A percentile compares a stretch with the other conserved stretches of the same genome.
phyloP scores from a whole-genome alignment of 768 basidiomycete genomes.

The Boletellus emodensis region DNA sequence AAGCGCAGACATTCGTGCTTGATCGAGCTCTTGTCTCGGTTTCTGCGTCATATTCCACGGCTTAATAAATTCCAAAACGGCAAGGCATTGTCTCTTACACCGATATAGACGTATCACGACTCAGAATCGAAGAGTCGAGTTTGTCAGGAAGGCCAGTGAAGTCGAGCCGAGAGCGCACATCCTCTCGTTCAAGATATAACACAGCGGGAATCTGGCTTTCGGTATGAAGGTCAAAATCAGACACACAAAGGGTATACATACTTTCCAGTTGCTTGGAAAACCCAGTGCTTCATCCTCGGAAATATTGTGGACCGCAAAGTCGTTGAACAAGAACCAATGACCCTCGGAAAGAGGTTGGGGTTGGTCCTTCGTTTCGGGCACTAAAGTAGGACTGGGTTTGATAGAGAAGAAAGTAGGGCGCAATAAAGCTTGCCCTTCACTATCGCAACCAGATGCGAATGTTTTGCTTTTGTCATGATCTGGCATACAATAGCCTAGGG shows the following conservation, averaged over 20 bases:
- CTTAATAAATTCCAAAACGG: not conserved
- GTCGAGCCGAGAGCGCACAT: conserved; percentile 56
- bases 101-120: conserved; percentile 85
- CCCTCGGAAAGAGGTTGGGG: conserved; percentile 36
- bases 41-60: conserved; percentile 39
- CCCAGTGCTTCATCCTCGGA: conserved; percentile 83
- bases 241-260: conserved; percentile 27
- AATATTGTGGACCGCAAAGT: conserved; percentile 85
- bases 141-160: conserved; percentile 58
- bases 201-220: conserved; percentile 72
- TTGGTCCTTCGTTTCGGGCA: conserved; percentile 60
- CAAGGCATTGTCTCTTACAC: conserved; percentile 44
- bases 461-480: conserved; percentile 64
- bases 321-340: conserved; percentile 95
- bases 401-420: not conserved
- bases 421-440: conserved; percentile 56
- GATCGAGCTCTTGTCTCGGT: conserved; percentile 67
- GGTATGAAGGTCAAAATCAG: not conserved
- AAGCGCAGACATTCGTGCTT: conserved; percentile 71
- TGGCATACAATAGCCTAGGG: conserved; percentile 77
- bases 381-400: conserved; percentile 33
- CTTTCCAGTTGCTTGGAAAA: conserved; percentile 93
- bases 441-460: conserved; percentile 84
- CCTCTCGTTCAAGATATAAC: conserved; percentile 82
- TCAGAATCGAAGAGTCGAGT: conserved; percentile 72